Evolutionary conservation across 441 rosid genomes (phyloP).

Genomic region (Gossypium gossypioides): DNA sequence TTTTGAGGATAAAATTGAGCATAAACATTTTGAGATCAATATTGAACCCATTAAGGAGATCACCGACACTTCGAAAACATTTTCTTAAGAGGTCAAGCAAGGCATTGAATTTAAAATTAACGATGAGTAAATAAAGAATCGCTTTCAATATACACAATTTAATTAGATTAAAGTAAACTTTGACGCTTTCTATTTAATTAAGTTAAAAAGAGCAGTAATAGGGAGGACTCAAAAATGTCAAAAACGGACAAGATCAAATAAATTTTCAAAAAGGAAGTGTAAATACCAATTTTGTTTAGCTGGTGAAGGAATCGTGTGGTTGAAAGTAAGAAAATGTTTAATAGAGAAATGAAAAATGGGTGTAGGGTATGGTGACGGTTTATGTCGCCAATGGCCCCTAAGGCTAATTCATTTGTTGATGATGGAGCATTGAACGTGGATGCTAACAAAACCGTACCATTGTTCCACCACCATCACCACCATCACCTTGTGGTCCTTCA

Average conservation of each 20-base stretch:
- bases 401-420: neutral
- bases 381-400: neutral
- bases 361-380: neutral
- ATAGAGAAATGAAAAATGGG: neutral
- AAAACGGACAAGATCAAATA: neutral
- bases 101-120: too few relatives aligned
- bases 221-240: too few relatives aligned
- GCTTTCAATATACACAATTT: too few relatives aligned
- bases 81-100: too few relatives aligned
- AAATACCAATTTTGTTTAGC: neutral
- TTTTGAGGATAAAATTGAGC: too few relatives aligned
- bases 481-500: constrained; percentile 25
- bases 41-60: too few relatives aligned
- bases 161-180: too few relatives aligned
- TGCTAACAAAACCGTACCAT: constrained; percentile 12
- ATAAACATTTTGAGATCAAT: too few relatives aligned
- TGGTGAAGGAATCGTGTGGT: neutral
- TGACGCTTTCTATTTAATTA: too few relatives aligned
- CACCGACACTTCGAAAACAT: too few relatives aligned
- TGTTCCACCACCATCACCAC: neutral
- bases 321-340: neutral
- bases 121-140: too few relatives aligned
- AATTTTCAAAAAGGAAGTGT: neutral
- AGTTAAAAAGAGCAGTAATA: too few relatives aligned
- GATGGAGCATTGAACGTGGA: constrained; percentile 26